Percentiles rank a stretch among this genome's conserved stretches.
Conservation (phyloP, 2,329 filamentous ascomycete species). For the Drechslerella coelobrocha region DNA sequence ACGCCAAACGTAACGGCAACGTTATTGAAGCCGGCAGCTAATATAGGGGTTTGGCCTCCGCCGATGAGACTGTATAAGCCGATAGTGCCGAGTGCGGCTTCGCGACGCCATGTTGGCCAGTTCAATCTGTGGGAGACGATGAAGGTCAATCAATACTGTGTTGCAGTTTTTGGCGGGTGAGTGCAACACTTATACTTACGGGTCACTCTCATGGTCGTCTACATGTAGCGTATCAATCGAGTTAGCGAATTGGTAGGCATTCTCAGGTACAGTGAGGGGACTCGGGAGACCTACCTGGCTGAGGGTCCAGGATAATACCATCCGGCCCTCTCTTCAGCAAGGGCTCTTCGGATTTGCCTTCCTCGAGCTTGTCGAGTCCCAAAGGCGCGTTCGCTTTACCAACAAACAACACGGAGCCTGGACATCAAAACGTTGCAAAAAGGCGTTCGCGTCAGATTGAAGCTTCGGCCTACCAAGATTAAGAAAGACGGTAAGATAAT, state of each 20-base stretch:
- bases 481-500: not conserved
- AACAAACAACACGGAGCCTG: constrained; percentile 19
- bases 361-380: constrained; percentile 6
- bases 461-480: too few species aligned
- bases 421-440: not conserved
- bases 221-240: not conserved
- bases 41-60: constrained; percentile 86
- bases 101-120: constrained; percentile 82
- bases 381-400: constrained; percentile 3
- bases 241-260: not conserved
- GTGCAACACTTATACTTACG: constrained; percentile 57
- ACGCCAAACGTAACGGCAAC: constrained; percentile 74
- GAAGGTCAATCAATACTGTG: not conserved
- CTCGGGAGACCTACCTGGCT: constrained; percentile 63
- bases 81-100: constrained; percentile 78
- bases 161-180: not conserved
- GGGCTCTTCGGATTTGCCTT: constrained; percentile 4
- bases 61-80: constrained; percentile 94
- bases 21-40: constrained; percentile 80
- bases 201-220: constrained; percentile 87
- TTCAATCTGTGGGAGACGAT: constrained; percentile 70
- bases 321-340: constrained; percentile 13
- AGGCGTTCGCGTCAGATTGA: not conserved
- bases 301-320: constrained; percentile 78
- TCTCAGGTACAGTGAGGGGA: not conserved